Percentiles rank a stretch among this genome's conserved stretches.
phyloP scores from a whole-genome alignment of 2,329 filamentous ascomycete genomes.

The Sphaerulina vaccinii region DNA sequence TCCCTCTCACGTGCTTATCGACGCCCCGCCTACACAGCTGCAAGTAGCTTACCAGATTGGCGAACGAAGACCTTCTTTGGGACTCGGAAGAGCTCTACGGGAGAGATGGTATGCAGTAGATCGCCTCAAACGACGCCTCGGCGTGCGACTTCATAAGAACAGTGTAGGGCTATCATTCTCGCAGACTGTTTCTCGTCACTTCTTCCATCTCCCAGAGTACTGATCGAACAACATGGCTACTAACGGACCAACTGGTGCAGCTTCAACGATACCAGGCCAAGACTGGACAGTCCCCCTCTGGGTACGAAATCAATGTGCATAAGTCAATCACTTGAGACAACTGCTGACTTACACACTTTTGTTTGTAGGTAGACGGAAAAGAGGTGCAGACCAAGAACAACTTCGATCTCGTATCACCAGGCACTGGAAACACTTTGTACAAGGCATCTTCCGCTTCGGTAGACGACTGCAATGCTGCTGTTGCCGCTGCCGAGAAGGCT shows the following conservation, averaged over 20 bases:
- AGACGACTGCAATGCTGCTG: conserved; percentile 55
- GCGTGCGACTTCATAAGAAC: no score
- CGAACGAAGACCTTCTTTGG: not conserved
- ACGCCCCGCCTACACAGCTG: not conserved
- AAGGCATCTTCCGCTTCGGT: conserved; percentile 58
- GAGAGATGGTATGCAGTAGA: not conserved
- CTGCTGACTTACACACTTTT: no score
- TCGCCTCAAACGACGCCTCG: no score
- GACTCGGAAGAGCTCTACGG: conserved; percentile 1
- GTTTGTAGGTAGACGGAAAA: conserved; percentile 47
- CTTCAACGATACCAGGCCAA: conserved; percentile 10
- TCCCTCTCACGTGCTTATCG: not conserved
- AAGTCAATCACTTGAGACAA: no score
- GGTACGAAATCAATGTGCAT: no score
- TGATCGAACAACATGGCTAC: conserved; percentile 8
- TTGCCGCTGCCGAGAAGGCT: conserved; percentile 64
- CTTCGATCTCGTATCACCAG: conserved; percentile 58
- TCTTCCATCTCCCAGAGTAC: no score
- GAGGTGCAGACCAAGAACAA: conserved; percentile 47
- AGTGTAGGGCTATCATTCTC: no score
- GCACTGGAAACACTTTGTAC: conserved; percentile 52
- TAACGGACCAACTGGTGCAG: not conserved
- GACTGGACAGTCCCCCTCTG: conserved; percentile 37
- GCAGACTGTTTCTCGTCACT: no score
- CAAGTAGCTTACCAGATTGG: not conserved